phyloP scores from a whole-genome alignment of 1,284 basidiomycete genomes.

The Microbotryomycetes sp. region DNA sequence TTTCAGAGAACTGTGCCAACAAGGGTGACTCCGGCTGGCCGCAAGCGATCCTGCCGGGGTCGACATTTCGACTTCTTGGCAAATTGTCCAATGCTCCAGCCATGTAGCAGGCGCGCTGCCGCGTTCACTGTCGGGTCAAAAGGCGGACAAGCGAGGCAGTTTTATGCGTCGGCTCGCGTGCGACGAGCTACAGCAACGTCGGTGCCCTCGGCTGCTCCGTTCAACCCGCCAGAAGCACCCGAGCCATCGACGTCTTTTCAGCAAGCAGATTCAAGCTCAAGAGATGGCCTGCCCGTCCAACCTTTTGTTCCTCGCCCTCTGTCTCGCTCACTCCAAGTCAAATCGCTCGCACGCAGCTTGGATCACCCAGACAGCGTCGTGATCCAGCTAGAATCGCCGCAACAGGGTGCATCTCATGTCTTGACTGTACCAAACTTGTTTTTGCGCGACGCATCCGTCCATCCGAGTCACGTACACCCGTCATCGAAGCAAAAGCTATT shows the following conservation, averaged over 20 bases:
- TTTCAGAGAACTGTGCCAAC: no score
- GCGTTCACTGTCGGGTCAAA: no score
- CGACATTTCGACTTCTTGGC: no score
- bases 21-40: no score
- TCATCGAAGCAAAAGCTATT: slow-evolving; percentile 70
- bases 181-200: background rate
- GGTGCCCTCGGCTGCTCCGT: background rate
- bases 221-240: no score
- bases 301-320: slow-evolving; percentile 21
- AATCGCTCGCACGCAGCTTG: slow-evolving; percentile 17
- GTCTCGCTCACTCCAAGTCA: slow-evolving; percentile 18
- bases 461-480: slow-evolving; percentile 57
- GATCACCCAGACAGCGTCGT: slow-evolving; percentile 10
- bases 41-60: no score
- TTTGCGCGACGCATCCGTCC: slow-evolving; percentile 55
- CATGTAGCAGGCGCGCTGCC: background rate
- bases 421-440: slow-evolving; percentile 35
- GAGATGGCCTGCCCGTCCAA: slow-evolving; percentile 6
- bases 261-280: no score
- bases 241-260: no score
- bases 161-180: no score
- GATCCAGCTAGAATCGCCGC: background rate
- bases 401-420: background rate
- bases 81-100: background rate
- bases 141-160: no score